Evolutionary conservation across 352 stramenopile genomes (phyloP), one percentile per base, ranked within the genome.

Genomic region (Phytophthora syringae): DNA sequence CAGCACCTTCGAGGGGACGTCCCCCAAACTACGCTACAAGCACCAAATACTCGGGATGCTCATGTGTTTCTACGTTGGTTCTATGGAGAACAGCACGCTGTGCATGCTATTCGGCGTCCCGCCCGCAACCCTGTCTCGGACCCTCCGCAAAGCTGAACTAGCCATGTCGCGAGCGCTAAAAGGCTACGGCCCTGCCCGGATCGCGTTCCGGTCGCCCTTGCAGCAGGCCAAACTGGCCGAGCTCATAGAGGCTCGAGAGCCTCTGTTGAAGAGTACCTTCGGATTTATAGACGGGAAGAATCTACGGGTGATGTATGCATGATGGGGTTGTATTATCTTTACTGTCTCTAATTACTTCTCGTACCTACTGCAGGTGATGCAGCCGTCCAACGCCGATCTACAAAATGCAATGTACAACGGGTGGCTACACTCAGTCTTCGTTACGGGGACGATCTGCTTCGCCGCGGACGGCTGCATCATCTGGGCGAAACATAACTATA

Each of bases 171-270:
- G 24, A 7, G n/a, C 55, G 3, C 22, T 63, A 1, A 16, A 42
- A 9, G 24, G n/a, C 13, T 49, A 44, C 13, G 18, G 22, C 0
- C 34, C 24, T 15, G 34, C 34, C 0, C 20, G 55, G 2, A 64
- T 64, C 5, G 30, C 44, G 3, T 56, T 16, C 15, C 55, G 34
- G 0, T 64, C 56, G 1, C 56, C 45, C 5, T 22, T 10, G 15
- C 43, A 18, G 21, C 55, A 51, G 24, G 18, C 12, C 1, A 18
- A 56, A 18, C n/a, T 64, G 3, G 44, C 32, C 6, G 43, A 20
- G 16, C 37, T 54, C 16, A 62, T 84, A 58, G 13, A 82, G 50
- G 9, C 58, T 64, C n/a, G 67, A 24, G 53, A 85, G 24, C n/a
- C 44, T 28, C 32, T 54, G 16, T 21, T 43, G 59, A 37, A 62